Evolutionary conservation across 2,329 filamentous ascomycete genomes (phyloP), one percentile per base, ranked within the genome.

Genomic region (Pezicula carpinea): DNA sequence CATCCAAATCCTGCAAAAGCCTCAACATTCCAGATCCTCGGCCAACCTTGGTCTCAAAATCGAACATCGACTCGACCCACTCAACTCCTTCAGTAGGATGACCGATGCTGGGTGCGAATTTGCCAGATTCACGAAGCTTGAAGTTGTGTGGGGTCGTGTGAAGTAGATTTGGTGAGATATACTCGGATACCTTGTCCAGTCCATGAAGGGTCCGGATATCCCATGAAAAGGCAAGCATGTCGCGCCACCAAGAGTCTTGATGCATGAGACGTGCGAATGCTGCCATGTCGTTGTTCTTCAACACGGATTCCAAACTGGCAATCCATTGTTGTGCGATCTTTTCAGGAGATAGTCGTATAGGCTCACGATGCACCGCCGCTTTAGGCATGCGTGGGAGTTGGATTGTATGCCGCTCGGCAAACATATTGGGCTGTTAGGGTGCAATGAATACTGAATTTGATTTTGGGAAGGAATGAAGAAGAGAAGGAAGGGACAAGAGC

Each of bases 21-120:
- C 79, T 69, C 0, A 77, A 66, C 1, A 85, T 57, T 1, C 83
- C 83, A 1, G 71, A 63, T 0, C 81, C 84, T 0, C 56, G 53
- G 0, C 82, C 82, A 2, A 76, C 53, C 1, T 66, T 63, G 0
- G 77, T 82, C 5, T 75, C 69, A 19, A 82, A 64, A 0, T 62
- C 69, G 43, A 82, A 66, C 54, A 79, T 82, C 47, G 77, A 77
- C 35, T 76, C 69, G 0, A 87, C 64, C 2, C 78, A 78, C 29
- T 66, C 68, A 59, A 71, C 76, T 46, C 75, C 72, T 3, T 46
- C 44, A 23, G 43, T 44, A n/a, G 46, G 49, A 15, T 43, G 31
- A 8, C 31, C 26, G 5, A 46, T 7, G 32, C 38, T 46, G 0
- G 49, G 43, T 3, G 46, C 43, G n/a, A 46, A 44, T n/a, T 51